Percentiles rank a stretch among this genome's conserved stretches.
Evolutionary conservation across 2,329 filamentous ascomycete genomes (phyloP).

Genomic region (Claviceps citrina): DNA sequence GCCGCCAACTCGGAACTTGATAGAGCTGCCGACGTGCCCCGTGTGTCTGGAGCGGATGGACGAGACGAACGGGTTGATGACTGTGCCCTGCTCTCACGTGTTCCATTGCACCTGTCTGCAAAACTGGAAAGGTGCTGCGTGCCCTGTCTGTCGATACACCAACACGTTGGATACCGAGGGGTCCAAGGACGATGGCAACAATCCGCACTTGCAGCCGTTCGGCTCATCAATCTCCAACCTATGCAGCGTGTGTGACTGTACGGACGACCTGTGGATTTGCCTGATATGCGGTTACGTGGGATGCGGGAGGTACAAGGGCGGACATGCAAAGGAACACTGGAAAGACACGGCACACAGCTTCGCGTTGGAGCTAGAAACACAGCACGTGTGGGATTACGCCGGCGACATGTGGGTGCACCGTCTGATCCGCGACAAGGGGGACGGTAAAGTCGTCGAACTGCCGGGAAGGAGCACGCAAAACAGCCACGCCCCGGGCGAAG

Average conservation of each 20-base stretch:
- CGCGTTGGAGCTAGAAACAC: slow-evolving; percentile 79
- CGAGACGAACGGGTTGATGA: slow-evolving; percentile 85
- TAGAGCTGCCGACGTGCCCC: slow-evolving; percentile 88
- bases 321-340: slow-evolving; percentile 87
- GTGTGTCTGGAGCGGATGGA: slow-evolving; percentile 98
- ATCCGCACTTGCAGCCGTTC: slow-evolving; percentile 39
- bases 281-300: slow-evolving; percentile 85
- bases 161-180: slow-evolving; percentile 23
- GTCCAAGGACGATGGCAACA: slow-evolving; percentile 26
- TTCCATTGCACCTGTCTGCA: slow-evolving; percentile 94
- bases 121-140: slow-evolving; percentile 89
- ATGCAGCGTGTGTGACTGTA: slow-evolving; percentile 66
- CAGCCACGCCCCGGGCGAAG: slow-evolving; percentile 32
- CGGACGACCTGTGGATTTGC: slow-evolving; percentile 84
- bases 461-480: slow-evolving; percentile 36
- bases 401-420: slow-evolving; percentile 93
- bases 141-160: slow-evolving; percentile 87
- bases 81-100: slow-evolving; percentile 91
- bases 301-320: slow-evolving; percentile 85
- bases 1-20: slow-evolving; percentile 60
- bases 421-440: slow-evolving; percentile 82
- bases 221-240: slow-evolving; percentile 49
- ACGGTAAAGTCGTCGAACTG: slow-evolving; percentile 85
- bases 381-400: slow-evolving; percentile 96
- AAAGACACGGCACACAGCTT: slow-evolving; percentile 82